Evolutionary conservation across 768 basidiomycete species (phyloP), one percentile per base, ranked within the genome.

Genomic region (Leucosporidium scottii): DNA sequence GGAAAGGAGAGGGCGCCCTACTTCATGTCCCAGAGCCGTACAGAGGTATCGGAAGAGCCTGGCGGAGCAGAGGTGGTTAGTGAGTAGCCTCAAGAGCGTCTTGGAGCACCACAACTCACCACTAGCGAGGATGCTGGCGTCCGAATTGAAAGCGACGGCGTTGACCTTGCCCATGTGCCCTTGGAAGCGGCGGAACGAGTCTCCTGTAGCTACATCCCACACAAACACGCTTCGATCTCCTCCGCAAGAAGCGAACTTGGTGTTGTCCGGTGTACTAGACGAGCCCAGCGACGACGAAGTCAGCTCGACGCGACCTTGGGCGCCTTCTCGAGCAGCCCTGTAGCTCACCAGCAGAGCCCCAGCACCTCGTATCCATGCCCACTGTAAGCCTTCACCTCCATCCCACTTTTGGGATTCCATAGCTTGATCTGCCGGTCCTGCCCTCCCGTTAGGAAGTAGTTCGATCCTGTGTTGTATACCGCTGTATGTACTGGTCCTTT

Each of bases 341-440:
- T 51, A 60, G 59, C 57, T 39, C 75, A 93, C 93, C 96, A 88
- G 58, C 89, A 83, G 59, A 99, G 81, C 3, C 90, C 90, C 51
- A 98, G 83, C 5, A 99, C 90, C 77, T 98, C 96, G 77, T 97
- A 94, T 34, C 92, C 94, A 78, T 98, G 94, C 13, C 90, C 91
- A 65, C 85, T 81, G 77, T 96, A 99, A 0, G 82, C 78, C 79
- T 96, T 96, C 79, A 99, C 90, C 80, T 94, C 86, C n/a, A 86
- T 83, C 28, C 93, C 96, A 39, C 85, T 79, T 62, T 81, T 81
- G 6, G 92, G 88, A 78, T 98, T 99, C 89, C 92, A 97, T 49
- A 98, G 84, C 58, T 89, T 84, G 61, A 98, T 83, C 2, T 86
- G 85, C 59, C 93, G 84, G 79, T 98, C 96, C 77, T 91, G 88